Percentiles rank a stretch among this genome's conserved stretches.
phyloP scores from a whole-genome alignment of 177 flowering plant species.

The Viscum album region DNA sequence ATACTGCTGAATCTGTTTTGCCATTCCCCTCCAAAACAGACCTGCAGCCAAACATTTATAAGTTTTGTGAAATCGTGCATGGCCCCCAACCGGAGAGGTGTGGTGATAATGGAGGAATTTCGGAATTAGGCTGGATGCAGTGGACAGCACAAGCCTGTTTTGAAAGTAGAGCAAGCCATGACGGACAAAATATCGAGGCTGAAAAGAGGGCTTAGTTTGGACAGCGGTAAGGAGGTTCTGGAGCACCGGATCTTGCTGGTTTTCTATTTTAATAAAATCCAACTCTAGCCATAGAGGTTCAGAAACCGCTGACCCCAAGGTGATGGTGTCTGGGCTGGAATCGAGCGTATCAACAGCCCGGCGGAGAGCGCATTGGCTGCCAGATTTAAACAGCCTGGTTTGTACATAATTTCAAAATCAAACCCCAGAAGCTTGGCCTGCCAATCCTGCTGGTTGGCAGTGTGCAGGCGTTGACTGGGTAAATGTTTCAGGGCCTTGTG shows the following conservation, averaged over 20 bases:
- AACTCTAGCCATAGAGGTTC: neutral
- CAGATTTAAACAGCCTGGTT: neutral
- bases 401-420: neutral
- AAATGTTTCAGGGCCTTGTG: neutral
- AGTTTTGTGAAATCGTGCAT: neutral
- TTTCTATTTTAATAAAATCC: no score
- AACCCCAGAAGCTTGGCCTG: neutral
- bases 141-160: neutral
- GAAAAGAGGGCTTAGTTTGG: neutral
- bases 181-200: neutral
- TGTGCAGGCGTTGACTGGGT: neutral
- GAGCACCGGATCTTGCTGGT: no score
- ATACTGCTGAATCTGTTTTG: neutral
- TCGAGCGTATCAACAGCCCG: neutral
- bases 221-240: no score
- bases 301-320: no score
- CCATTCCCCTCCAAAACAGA: neutral
- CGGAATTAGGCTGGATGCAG: neutral
- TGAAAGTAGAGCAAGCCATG: neutral
- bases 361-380: neutral
- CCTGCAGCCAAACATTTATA: neutral
- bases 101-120: neutral
- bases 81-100: neutral
- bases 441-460: neutral
- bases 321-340: no score